Evolutionary conservation across 176 grass and related monocot genomes (phyloP).

Genomic region (Carex littledalei): DNA sequence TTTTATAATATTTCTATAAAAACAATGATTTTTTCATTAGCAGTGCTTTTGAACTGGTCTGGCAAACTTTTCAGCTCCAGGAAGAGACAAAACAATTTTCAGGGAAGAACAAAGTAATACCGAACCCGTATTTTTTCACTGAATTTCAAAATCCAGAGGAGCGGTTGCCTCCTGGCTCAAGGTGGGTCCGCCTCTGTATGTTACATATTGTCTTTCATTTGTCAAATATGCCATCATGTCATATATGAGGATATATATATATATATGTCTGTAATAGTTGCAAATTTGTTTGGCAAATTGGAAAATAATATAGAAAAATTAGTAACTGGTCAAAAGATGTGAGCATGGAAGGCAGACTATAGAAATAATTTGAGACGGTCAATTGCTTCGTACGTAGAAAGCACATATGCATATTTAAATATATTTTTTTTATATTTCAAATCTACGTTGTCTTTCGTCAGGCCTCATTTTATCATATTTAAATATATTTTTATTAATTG

Average conservation of each 20-base stretch:
- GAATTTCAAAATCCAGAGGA: too few relatives aligned
- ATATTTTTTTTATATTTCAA: not conserved
- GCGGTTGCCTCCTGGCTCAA: too few relatives aligned
- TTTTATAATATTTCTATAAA: too few relatives aligned
- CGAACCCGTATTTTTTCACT: too few relatives aligned
- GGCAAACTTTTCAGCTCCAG: too few relatives aligned
- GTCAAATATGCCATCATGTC: not conserved
- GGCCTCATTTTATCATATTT: not conserved
- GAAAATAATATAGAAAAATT: not conserved
- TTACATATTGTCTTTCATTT: not conserved
- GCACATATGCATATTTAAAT: not conserved
- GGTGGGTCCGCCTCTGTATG: too few relatives aligned
- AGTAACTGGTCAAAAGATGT: not conserved
- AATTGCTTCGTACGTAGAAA: not conserved
- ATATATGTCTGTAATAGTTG: not conserved
- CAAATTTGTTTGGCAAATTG: not conserved
- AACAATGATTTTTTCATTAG: too few relatives aligned
- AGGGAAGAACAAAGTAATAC: too few relatives aligned
- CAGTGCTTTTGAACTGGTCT: too few relatives aligned
- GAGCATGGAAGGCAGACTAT: not conserved
- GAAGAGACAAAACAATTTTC: too few relatives aligned
- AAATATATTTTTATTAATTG: not conserved
- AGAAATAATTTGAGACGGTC: not conserved
- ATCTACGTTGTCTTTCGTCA: not conserved
- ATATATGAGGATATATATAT: too few relatives aligned